Evolutionary conservation across 768 basidiomycete species (phyloP).

Genomic region (Trametes gibbosa): DNA sequence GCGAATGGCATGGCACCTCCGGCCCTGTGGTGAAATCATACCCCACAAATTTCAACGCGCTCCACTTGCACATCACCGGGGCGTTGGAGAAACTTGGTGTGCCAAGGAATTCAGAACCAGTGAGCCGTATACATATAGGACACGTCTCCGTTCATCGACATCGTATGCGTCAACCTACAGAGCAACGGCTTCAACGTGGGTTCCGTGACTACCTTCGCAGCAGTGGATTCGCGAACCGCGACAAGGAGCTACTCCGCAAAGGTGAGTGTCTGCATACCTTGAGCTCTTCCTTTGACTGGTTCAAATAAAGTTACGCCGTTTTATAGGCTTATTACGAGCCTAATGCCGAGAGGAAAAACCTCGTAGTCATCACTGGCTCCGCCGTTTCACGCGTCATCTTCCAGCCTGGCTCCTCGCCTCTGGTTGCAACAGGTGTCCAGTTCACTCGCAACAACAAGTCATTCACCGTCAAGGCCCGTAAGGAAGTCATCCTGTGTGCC

Average conservation of each 20-base stretch:
- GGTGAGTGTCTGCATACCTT: background rate
- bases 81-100: slow-evolving; percentile 12
- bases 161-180: background rate
- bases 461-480: background rate
- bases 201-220: background rate
- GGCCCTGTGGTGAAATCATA: slow-evolving; percentile 22
- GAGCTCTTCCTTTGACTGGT: too few relatives aligned
- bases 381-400: slow-evolving; percentile 1
- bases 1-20: slow-evolving; percentile 12
- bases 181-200: background rate
- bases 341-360: slow-evolving; percentile 5
- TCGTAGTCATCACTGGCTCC: slow-evolving; percentile 1
- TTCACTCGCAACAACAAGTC: background rate
- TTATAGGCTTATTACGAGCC: slow-evolving; percentile 7
- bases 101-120: slow-evolving; percentile 18
- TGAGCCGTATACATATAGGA: background rate
- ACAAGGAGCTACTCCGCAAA: slow-evolving; percentile 2
- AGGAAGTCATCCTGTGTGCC: slow-evolving; percentile 13
- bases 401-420: background rate
- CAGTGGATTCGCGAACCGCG: background rate
- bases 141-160: background rate
- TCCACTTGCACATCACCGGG: slow-evolving; percentile 14
- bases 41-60: slow-evolving; percentile 7
- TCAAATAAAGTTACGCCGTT: background rate
- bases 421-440: slow-evolving; percentile 2